Evolutionary conservation across 176 grass and related monocot species (phyloP).

Genomic region (Cenchrus americanus): DNA sequence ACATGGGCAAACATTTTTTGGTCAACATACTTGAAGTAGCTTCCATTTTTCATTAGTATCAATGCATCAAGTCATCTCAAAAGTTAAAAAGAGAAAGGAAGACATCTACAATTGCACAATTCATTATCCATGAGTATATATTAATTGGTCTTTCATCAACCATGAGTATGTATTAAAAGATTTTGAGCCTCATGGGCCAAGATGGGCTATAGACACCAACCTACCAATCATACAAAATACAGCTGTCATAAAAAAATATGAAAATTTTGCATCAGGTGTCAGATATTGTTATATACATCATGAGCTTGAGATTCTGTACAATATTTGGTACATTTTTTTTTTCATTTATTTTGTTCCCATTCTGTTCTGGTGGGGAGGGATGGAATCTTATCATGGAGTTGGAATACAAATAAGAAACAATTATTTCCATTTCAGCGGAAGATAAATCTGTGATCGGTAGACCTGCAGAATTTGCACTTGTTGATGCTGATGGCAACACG

Average conservation of each 20-base stretch:
- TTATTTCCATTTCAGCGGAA: conserved; percentile 54
- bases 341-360: not conserved
- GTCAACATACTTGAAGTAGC: conserved; percentile 16
- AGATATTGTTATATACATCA: conserved; percentile 6
- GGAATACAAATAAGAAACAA: conserved; percentile 30
- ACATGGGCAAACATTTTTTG: conserved; percentile 30
- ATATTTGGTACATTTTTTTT: not conserved
- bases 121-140: not conserved
- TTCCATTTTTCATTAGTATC: conserved; percentile 33
- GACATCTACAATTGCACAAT: no score
- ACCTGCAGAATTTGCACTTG: conserved; percentile 71
- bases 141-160: not conserved
- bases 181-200: not conserved
- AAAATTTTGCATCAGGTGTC: conserved; percentile 21
- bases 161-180: conserved; percentile 5
- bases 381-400: conserved; percentile 26
- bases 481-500: conserved; percentile 76
- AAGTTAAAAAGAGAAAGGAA: no score
- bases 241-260: not conserved
- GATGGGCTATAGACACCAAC: not conserved
- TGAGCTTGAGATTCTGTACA: not conserved
- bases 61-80: not conserved
- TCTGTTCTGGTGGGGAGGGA: not conserved
- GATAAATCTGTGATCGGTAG: conserved; percentile 69
- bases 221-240: conserved; percentile 14